Base-by-base conservation (phyloP, 2,329 filamentous ascomycete species). In the Paecilomyces variotii region DNA sequence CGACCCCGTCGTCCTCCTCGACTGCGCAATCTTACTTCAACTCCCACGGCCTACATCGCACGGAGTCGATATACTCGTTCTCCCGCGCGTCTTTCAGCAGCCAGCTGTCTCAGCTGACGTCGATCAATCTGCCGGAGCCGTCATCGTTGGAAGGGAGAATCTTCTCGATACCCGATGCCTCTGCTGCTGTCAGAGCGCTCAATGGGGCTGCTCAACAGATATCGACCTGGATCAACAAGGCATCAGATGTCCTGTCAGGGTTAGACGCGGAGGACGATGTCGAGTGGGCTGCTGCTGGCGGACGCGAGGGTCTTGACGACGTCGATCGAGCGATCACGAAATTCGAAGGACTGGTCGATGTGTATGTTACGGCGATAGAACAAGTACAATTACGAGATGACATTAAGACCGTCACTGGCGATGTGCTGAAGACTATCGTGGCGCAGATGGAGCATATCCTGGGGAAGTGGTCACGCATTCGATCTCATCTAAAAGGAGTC, bases 201-300 rank as follows among this genome's bases (percentile, higher is more conserved):
- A 88, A 90, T 63, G 89, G 90, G 64, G 91, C 93, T 10, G 91
- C 92, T 3, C 90, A 95, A 61, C 92, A 97, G 74, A 97, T 99
- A 64, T 84, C 88, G 62, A 87, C 88, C 68, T 99, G 94, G 94
- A 96, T 97, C 69, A 84, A 84, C 63, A 97, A 97, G 73, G 93
- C 93, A 0, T 88, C 88, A 0, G 91, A 96, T 67, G 92, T 97
- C 32, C 86, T 99, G 56, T 84, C 84, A 57, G 92, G 92, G 4
- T 79, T 99, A 50, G 91, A 97, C 72, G 91, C 92, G 56, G 93
- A 97, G 62, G 94, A 97, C 72, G 94, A 99, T 70, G 91, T 97
- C 14, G 93, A 97, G 73, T 99, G 94, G 94, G 92, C 85, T 7
- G 84, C 94, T 1, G 93, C 92, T 1, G 94, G 91, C 56, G 94